A percentile compares a stretch with the other conserved stretches of the same genome.
Conservation (phyloP, 208 protist species). For the Leishmania mexicana region DNA sequence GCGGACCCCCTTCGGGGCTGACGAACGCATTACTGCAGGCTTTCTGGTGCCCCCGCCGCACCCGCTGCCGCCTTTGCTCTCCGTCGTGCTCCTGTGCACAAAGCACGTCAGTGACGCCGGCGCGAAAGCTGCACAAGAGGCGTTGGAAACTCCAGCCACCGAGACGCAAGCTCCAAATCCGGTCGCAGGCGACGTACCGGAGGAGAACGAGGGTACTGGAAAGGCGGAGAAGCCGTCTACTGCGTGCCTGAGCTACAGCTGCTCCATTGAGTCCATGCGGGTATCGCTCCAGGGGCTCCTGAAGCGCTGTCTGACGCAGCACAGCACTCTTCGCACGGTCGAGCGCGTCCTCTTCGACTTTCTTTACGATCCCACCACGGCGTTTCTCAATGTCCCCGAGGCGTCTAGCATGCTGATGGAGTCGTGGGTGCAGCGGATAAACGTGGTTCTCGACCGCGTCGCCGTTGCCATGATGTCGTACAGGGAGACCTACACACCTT, state of each 20-base stretch:
- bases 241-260: conserved; percentile 56
- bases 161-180: no score
- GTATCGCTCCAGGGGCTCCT: conserved; percentile 67
- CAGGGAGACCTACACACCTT: conserved; percentile 65
- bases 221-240: not conserved
- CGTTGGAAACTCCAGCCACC: not conserved
- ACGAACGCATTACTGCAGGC: conserved; percentile 35
- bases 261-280: conserved; percentile 59
- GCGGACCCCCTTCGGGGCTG: conserved; percentile 45
- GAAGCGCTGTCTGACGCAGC: conserved; percentile 68
- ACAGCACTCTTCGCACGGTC: conserved; percentile 88
- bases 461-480: conserved; percentile 70
- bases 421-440: conserved; percentile 59
- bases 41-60: conserved; percentile 45
- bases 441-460: conserved; percentile 55
- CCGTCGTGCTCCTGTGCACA: conserved; percentile 53
- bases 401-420: conserved; percentile 52
- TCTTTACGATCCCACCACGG: conserved; percentile 84
- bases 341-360: conserved; percentile 92
- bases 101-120: conserved; percentile 2
- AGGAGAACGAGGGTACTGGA: not conserved
- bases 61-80: conserved; percentile 62
- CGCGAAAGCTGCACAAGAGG: not conserved
- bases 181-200: not conserved
- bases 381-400: conserved; percentile 63